A percentile compares a stretch with the other conserved stretches of the same genome.
Evolutionary conservation across 257 asterid species (phyloP).

Genomic region (Gentiana straminea): DNA sequence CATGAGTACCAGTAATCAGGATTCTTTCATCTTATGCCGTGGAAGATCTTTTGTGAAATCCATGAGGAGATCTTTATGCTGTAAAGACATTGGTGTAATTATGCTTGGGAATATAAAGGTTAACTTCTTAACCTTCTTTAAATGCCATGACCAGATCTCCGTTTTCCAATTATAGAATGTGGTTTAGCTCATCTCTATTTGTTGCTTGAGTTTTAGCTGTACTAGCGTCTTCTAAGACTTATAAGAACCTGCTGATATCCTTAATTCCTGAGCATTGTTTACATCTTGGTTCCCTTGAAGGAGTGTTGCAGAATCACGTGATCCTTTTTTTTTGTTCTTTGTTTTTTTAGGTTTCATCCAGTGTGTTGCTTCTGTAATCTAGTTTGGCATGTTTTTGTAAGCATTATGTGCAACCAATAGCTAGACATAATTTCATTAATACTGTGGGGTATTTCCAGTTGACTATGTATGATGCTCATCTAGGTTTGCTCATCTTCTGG

Average conservation of each 20-base stretch:
- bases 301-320: no score
- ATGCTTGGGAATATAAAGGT: slow-evolving; percentile 75
- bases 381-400: not conserved
- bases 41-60: slow-evolving; percentile 39
- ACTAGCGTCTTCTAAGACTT: not conserved
- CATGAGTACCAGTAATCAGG: slow-evolving; percentile 17
- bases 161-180: no score
- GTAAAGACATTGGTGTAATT: slow-evolving; percentile 51
- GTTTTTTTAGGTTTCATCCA: not conserved
- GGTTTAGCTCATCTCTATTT: not conserved
- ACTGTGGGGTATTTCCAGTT: slow-evolving; percentile 5
- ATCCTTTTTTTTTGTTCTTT: not conserved
- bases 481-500: slow-evolving; percentile 77
- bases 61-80: slow-evolving; percentile 28
- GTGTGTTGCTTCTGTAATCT: not conserved
- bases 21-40: slow-evolving; percentile 32
- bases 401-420: not conserved
- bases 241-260: not conserved
- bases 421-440: not conserved
- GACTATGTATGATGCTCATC: slow-evolving; percentile 17
- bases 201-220: not conserved
- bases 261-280: not conserved
- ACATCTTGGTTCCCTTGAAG: no score
- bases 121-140: not conserved
- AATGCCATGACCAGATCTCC: no score